Evolutionary conservation across 257 asterid species (phyloP).

Genomic region (Solanum acaule): DNA sequence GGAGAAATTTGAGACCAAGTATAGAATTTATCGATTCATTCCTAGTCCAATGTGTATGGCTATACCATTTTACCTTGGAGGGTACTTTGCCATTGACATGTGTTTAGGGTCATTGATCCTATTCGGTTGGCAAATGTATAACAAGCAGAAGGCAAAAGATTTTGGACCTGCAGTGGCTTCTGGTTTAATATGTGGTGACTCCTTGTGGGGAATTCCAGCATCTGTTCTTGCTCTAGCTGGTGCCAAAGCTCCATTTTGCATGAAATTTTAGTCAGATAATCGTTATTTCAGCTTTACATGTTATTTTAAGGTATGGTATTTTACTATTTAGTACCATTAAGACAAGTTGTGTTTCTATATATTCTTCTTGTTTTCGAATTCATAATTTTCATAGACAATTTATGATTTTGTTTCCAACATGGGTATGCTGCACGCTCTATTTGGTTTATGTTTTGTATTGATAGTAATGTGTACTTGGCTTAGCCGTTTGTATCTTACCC

Average conservation of each 20-base stretch:
- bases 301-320: background rate
- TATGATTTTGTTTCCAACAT: background rate
- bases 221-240: slow-evolving; percentile 49
- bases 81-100: slow-evolving; percentile 68
- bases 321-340: background rate
- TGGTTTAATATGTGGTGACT: slow-evolving; percentile 73
- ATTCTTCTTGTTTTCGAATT: background rate
- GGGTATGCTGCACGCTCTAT: background rate
- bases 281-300: background rate
- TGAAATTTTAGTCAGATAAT: slow-evolving; percentile 16
- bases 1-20: slow-evolving; percentile 31
- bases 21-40: slow-evolving; percentile 31
- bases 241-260: slow-evolving; percentile 51
- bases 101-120: slow-evolving; percentile 64
- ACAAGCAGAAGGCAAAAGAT: slow-evolving; percentile 24
- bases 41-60: slow-evolving; percentile 92
- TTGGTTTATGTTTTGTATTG: background rate
- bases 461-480: background rate
- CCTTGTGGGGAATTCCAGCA: slow-evolving; percentile 68
- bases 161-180: slow-evolving; percentile 68
- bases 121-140: slow-evolving; percentile 28
- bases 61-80: slow-evolving; percentile 61
- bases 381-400: background rate
- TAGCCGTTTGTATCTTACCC: background rate
- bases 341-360: background rate